Conservation (phyloP, 495 filamentous ascomycete genomes). For the Aspergillus coremiiformis region DNA sequence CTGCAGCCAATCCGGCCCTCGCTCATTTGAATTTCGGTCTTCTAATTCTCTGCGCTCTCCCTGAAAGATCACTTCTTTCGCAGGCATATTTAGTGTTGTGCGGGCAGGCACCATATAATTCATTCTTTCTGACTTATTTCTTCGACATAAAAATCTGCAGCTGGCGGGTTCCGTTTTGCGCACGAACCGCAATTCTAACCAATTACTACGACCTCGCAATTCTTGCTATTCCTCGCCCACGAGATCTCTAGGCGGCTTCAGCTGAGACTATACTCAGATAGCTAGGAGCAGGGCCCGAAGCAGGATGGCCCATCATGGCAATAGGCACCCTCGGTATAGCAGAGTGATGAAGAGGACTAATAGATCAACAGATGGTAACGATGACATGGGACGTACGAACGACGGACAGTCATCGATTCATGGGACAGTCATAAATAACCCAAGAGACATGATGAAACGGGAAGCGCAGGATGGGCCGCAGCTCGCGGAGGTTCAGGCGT, state of each 20-base stretch:
- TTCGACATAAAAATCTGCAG: not conserved
- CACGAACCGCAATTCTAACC: not conserved
- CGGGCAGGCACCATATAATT: constrained; percentile 17
- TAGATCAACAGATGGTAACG: not conserved
- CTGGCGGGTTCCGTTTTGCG: not conserved
- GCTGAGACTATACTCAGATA: not conserved
- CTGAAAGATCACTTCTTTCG: not conserved
- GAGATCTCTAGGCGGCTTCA: not conserved
- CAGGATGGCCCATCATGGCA: constrained; percentile 8
- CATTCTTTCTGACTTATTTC: not conserved
- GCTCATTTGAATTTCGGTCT: not conserved
- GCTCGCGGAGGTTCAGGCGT: not conserved
- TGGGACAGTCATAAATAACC: not conserved
- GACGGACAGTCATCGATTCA: constrained; percentile 1
- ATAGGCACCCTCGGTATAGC: not conserved
- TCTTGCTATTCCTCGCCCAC: not conserved
- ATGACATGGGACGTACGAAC: not conserved
- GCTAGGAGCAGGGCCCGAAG: not conserved
- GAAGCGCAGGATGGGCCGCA: not conserved
- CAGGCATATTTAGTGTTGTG: constrained; percentile 10
- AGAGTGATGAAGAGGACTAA: constrained; percentile 3
- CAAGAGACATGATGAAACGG: not conserved
- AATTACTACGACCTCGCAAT: not conserved
- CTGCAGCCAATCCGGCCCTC: not conserved
- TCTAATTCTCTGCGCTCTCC: constrained; percentile 3